These are phyloP conservation scores for Linnemannia hyalina DNA, from an alignment of 192 early-diverging fungal species.

Conservation along the genomic window DNA sequence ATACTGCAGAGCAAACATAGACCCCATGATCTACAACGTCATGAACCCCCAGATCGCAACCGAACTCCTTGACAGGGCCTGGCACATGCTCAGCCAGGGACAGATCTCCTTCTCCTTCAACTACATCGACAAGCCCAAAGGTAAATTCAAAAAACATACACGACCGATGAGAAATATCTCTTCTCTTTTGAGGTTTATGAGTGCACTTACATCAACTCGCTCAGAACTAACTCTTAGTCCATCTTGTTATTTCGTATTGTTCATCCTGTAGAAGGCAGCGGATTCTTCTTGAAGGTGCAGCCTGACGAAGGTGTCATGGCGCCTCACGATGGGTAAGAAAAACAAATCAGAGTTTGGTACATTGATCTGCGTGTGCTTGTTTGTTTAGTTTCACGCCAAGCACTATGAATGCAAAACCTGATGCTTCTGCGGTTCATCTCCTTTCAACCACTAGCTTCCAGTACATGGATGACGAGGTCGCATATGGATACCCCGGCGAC, in stretches of 20 bases:
- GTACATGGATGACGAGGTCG: slow-evolving; percentile 53
- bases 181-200: background rate
- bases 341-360: background rate
- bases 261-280: slow-evolving; percentile 29
- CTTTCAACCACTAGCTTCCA: slow-evolving; percentile 28
- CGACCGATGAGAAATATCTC: background rate
- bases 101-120: slow-evolving; percentile 48
- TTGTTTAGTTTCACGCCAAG: background rate
- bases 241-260: background rate
- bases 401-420: background rate
- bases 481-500: slow-evolving; percentile 17
- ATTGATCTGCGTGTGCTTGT: background rate
- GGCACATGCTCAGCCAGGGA: slow-evolving; percentile 36
- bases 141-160: slow-evolving; percentile 1
- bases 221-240: background rate
- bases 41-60: slow-evolving; percentile 46
- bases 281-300: slow-evolving; percentile 47
- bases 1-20: slow-evolving; percentile 49
- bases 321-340: slow-evolving; percentile 44
- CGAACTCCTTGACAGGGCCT: slow-evolving; percentile 40
- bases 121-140: slow-evolving; percentile 58
- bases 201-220: background rate
- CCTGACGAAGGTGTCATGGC: slow-evolving; percentile 37
- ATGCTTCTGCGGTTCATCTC: background rate
- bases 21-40: slow-evolving; percentile 39